Evolutionary conservation across 2,329 filamentous ascomycete species (phyloP).

Genomic region (Fusarium sp.): DNA sequence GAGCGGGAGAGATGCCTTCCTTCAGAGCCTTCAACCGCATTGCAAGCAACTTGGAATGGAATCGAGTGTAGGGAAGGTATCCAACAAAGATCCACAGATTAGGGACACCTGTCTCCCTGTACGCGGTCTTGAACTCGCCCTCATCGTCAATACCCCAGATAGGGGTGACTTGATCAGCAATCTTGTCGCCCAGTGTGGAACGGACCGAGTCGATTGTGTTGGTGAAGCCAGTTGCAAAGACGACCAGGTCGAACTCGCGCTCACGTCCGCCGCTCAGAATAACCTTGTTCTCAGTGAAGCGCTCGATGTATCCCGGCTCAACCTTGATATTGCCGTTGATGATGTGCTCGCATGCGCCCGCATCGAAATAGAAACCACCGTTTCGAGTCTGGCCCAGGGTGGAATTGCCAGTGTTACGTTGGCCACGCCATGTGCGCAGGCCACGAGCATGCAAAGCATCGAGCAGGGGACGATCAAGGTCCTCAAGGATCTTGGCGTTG

Average conservation of each 20-base stretch:
- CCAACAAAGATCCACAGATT: constrained; percentile 54
- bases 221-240: constrained; percentile 61
- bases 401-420: constrained; percentile 47
- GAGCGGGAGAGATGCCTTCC: constrained; percentile 24
- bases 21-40: constrained; percentile 47
- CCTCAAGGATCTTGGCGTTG: constrained; percentile 25
- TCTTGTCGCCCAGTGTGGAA: constrained; percentile 60
- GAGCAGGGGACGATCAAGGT: constrained; percentile 15
- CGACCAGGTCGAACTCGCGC: constrained; percentile 54
- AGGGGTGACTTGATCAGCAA: constrained; percentile 59
- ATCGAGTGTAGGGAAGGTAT: constrained; percentile 49
- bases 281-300: constrained; percentile 48
- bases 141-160: constrained; percentile 62
- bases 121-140: constrained; percentile 55
- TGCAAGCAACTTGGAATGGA: constrained; percentile 49
- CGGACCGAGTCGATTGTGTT: constrained; percentile 64
- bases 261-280: constrained; percentile 47
- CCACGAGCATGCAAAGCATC: constrained; percentile 34
- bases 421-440: constrained; percentile 48
- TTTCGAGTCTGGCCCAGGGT: constrained; percentile 46
- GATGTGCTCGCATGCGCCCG: constrained; percentile 8
- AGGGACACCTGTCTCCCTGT: constrained; percentile 48
- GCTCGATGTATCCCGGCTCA: constrained; percentile 39
- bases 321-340: constrained; percentile 16
- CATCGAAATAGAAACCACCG: constrained; percentile 21